Evolutionary conservation across 2,329 filamentous ascomycete genomes (phyloP).

Genomic region (Alternaria solani): DNA sequence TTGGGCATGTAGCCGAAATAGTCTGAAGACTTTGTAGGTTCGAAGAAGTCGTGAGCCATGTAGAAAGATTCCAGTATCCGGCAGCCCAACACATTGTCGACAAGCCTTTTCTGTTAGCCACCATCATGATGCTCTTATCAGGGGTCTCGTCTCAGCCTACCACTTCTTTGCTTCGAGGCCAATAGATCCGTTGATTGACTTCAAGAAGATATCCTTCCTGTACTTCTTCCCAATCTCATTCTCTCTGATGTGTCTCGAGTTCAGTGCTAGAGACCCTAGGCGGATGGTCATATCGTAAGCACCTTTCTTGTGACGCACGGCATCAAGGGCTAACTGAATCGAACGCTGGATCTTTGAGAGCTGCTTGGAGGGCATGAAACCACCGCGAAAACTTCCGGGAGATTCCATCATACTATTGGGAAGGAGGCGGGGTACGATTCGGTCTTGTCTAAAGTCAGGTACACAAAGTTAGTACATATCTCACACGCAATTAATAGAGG

Average conservation of each 20-base stretch:
- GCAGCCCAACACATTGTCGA: conserved; percentile 25
- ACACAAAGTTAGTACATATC: background rate
- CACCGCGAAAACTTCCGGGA: conserved; percentile 32
- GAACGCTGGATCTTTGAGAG: conserved; percentile 26
- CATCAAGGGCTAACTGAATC: conserved; percentile 30
- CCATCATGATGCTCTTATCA: background rate
- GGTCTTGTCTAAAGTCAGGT: conserved; percentile 9
- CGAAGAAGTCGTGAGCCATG: conserved; percentile 27
- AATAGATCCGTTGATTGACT: conserved; percentile 19
- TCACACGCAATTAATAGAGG: background rate
- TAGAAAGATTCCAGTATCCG: conserved; percentile 34
- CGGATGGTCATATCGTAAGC: conserved; percentile 40
- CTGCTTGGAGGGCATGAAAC: conserved; percentile 19
- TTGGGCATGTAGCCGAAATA: conserved; percentile 29
- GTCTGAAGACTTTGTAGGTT: conserved; percentile 30
- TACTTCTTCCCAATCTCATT: conserved; percentile 24
- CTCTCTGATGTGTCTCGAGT: conserved; percentile 19
- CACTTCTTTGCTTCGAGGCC: conserved; percentile 33
- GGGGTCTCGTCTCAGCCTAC: conserved; percentile 15
- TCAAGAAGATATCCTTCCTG: conserved; percentile 23
- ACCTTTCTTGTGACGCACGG: conserved; percentile 33
- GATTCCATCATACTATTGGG: conserved; percentile 26
- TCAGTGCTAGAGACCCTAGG: conserved; percentile 37
- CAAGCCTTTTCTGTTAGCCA: conserved; percentile 28
- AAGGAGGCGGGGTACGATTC: conserved; percentile 28